A percentile compares a stretch with the other conserved stretches of the same genome.
phyloP scores from a whole-genome alignment of 2,329 filamentous ascomycete genomes.

The Aspergillus sp. region DNA sequence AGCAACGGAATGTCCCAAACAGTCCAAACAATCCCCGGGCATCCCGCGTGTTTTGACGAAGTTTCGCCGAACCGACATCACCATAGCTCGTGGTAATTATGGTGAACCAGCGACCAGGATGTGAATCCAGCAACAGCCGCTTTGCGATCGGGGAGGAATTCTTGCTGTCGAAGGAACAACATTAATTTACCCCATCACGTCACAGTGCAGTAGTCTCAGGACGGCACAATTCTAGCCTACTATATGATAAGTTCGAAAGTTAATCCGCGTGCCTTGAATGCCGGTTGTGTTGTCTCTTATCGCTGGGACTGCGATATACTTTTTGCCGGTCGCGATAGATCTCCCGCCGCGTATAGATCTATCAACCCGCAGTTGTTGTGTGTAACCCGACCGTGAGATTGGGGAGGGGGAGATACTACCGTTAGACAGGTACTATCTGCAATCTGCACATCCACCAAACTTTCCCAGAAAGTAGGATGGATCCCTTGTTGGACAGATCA shows the following conservation, averaged over 20 bases:
- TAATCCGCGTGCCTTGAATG: neutral
- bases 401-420: neutral
- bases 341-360: neutral
- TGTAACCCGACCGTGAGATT: neutral
- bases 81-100: no score
- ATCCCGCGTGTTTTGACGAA: neutral
- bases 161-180: neutral
- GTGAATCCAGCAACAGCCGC: neutral
- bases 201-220: neutral
- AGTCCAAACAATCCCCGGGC: neutral
- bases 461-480: neutral
- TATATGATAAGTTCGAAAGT: neutral
- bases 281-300: neutral
- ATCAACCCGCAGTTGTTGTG: neutral
- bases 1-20: slow-evolving; percentile 8
- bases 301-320: neutral
- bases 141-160: neutral
- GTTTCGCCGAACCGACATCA: slow-evolving; percentile 2
- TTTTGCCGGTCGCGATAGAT: neutral
- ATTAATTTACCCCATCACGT: neutral
- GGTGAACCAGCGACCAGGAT: neutral
- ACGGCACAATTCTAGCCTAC: neutral
- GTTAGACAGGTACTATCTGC: slow-evolving; percentile 1
- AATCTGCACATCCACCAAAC: neutral
- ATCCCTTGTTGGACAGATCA: neutral